These are phyloP conservation scores for Chytriomyces sp. DNA, from an alignment of 192 early-diverging fungal genomes.

Conservation along the genomic window DNA sequence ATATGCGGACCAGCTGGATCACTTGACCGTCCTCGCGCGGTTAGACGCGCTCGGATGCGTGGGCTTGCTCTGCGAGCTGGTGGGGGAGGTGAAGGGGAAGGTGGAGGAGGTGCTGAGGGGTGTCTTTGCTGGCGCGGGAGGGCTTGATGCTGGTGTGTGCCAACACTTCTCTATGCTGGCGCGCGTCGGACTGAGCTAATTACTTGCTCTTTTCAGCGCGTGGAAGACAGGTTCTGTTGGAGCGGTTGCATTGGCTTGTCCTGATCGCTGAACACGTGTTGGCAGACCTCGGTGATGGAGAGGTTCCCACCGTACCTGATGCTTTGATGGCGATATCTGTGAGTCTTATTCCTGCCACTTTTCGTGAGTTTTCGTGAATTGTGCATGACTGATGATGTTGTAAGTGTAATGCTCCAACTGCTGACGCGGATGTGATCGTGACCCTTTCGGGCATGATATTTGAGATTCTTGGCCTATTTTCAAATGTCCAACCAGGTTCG, in stretches of 20 bases:
- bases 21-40: slow-evolving; percentile 66
- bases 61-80: slow-evolving; percentile 47
- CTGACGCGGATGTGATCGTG: slow-evolving; percentile 28
- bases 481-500: slow-evolving; percentile 23
- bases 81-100: slow-evolving; percentile 57
- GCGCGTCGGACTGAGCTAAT: no score
- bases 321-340: slow-evolving; percentile 62
- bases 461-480: slow-evolving; percentile 24
- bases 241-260: slow-evolving; percentile 75
- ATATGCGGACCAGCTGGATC: slow-evolving; percentile 72
- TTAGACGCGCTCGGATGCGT: slow-evolving; percentile 57
- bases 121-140: slow-evolving; percentile 36
- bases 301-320: slow-evolving; percentile 69
- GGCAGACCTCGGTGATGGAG: slow-evolving; percentile 68
- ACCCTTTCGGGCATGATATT: slow-evolving; percentile 25
- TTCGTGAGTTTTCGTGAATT: no score
- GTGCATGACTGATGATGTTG: neutral
- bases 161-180: no score
- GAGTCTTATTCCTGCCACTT: slow-evolving; percentile 51
- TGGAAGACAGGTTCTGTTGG: slow-evolving; percentile 47
- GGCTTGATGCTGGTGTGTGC: slow-evolving; percentile 21
- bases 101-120: no score
- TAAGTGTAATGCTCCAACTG: neutral
- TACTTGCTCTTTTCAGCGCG: slow-evolving; percentile 6
- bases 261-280: slow-evolving; percentile 69